Base-by-base conservation (phyloP, 202 grass and related monocot genomes). In the Cymbopogon flexuosus region DNA sequence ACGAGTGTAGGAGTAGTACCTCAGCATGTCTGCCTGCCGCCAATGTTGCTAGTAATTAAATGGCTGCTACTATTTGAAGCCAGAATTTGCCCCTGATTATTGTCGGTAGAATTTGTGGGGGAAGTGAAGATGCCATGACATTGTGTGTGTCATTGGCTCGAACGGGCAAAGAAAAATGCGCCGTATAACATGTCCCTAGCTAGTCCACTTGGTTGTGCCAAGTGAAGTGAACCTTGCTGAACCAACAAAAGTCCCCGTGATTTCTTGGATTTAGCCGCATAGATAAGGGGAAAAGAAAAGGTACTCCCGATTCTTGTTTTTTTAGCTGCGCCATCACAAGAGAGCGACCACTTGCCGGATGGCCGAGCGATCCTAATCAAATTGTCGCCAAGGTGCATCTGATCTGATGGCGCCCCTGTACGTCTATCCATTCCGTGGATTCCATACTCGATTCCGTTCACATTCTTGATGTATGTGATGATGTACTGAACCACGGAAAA, bases 401-500 rank as follows among this genome's bases (percentile, higher is more conserved):
- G 64, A 37, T 21, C 5, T 49, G 6, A 54, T 19, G 49, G 49
- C 49, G 16, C 49, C 6, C 49, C 16, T n/a, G 27, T 27, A 27
- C 27, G 49, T n/a, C 10, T 72, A 35, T 41, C 58, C 46, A 27
- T 4, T 49, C 58, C 45, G 23, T 68, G 58, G 87, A 85, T 89
- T 35, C 87, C 61, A 62, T 24, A 33, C 5, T 36, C 51, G 79
- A 89, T 86, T 82, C 79, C 83, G 29, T 89, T 74, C 73, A 89
- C 87, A 82, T 85, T 78, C 47, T 34, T 49, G 13, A 24, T 62
- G 72, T 18, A 58, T 46, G 82, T 59, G 24, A 14, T 5, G 54
- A 58, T 68, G 75, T 61, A 64, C 63, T 24, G 42, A 57, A 19
- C n/a, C 37, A 9, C 8, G 37, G 42, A 46, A 27, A 6, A 63